These are phyloP conservation scores for Epipyxis sp. DNA, from an alignment of 108 stramenopile genomes.

Conservation along the genomic window DNA sequence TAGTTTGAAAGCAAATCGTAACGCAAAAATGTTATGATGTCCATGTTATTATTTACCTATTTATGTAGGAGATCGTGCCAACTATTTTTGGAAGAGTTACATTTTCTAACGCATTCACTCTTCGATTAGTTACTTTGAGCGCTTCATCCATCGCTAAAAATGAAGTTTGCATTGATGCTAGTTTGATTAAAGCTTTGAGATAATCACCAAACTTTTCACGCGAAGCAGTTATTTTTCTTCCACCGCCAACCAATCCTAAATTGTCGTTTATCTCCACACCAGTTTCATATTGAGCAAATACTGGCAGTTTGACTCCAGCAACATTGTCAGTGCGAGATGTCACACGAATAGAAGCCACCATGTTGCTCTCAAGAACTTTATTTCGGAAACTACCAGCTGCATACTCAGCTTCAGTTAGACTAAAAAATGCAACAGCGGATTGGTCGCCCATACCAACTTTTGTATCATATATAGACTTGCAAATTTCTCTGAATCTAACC, in stretches of 20 bases:
- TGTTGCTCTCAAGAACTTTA: conserved; percentile 80
- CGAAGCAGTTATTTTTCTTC: conserved; percentile 83
- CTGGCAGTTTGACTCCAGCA: conserved; percentile 95
- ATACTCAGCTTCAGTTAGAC: conserved; percentile 93
- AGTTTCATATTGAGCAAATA: conserved; percentile 91
- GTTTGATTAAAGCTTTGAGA: conserved; percentile 80
- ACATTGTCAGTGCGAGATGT: conserved; percentile 76
- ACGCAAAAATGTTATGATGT: too few species aligned
- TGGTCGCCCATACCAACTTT: conserved; percentile 76
- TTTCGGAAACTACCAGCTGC: conserved; percentile 95
- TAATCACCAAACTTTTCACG: conserved; percentile 81
- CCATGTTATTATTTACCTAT: conserved; percentile 22
- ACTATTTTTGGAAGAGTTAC: conserved; percentile 97
- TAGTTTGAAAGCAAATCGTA: too few species aligned
- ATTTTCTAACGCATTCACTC: conserved; percentile 96
- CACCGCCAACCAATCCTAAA: conserved; percentile 89
- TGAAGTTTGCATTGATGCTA: conserved; percentile 93
- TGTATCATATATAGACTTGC: conserved; percentile 87
- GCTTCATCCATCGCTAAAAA: conserved; percentile 96
- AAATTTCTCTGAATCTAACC: conserved; percentile 89
- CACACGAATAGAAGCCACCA: conserved; percentile 61
- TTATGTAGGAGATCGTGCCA: conserved; percentile 80
- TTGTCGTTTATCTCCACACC: conserved; percentile 76
- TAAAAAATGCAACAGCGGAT: conserved; percentile 75
- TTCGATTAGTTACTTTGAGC: conserved; percentile 92